Evolutionary conservation across 306 rosid genomes (phyloP).

Genomic region (Vigna reflexopilosa): DNA sequence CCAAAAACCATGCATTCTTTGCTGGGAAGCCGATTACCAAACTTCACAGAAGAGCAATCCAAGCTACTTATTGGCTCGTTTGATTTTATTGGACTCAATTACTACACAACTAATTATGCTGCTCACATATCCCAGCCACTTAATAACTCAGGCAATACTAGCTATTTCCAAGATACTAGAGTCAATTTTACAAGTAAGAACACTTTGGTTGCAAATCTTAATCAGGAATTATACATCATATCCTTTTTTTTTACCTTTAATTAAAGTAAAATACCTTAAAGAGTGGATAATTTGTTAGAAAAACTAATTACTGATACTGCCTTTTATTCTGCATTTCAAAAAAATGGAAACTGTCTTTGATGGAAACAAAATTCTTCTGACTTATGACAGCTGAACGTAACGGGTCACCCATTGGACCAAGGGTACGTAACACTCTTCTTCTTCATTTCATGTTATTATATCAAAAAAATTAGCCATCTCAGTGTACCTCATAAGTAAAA

Average conservation of each 20-base stretch:
- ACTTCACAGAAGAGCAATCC: conserved; percentile 59
- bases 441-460: conserved; percentile 13
- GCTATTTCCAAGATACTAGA: conserved; percentile 48
- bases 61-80: conserved; percentile 57
- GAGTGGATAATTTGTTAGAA: not conserved
- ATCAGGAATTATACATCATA: not conserved
- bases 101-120: conserved; percentile 66
- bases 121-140: conserved; percentile 16
- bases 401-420: conserved; percentile 44
- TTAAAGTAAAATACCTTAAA: no score
- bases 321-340: not conserved
- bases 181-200: conserved; percentile 56
- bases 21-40: conserved; percentile 64
- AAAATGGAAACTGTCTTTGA: not conserved
- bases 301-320: not conserved
- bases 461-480: not conserved
- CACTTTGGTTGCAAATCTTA: conserved; percentile 2
- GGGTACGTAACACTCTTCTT: conserved; percentile 39
- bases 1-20: conserved; percentile 64
- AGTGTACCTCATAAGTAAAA: not conserved
- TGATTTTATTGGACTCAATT: conserved; percentile 77
- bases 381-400: conserved; percentile 43
- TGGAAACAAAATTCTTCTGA: conserved; percentile 12
- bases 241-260: not conserved
- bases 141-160: conserved; percentile 15